A percentile compares a stretch with the other conserved stretches of the same genome.
Evolutionary conservation across 495 filamentous ascomycete genomes (phyloP).

Genomic region (Aspergillus affinis): DNA sequence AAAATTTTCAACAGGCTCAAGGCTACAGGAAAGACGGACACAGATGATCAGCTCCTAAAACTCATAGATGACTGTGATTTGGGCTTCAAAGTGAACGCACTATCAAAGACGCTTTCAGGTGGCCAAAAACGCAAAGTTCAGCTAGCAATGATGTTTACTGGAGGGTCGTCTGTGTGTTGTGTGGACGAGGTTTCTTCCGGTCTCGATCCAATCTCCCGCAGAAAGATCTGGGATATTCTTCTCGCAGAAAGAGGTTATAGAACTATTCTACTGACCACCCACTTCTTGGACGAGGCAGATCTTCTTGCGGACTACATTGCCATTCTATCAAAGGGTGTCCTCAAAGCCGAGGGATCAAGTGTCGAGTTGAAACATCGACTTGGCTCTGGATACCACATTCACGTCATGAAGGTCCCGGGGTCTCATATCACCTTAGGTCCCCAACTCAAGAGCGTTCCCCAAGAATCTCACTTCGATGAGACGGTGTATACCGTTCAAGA

Average conservation of each 20-base stretch:
- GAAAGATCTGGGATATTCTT: conserved; percentile 90
- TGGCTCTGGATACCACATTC: conserved; percentile 75
- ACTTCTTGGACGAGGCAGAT: conserved; percentile 79
- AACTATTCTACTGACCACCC: conserved; percentile 82
- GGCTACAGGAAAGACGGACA: conserved; percentile 50
- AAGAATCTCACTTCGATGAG: conserved; percentile 62
- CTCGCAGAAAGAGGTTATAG: conserved; percentile 72
- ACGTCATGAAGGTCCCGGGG: conserved; percentile 56
- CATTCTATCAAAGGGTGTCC: conserved; percentile 69
- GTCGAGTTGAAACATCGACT: conserved; percentile 70
- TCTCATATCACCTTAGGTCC: conserved; percentile 29
- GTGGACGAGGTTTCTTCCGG: conserved; percentile 86
- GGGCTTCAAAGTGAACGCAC: conserved; percentile 62
- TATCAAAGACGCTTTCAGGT: conserved; percentile 71
- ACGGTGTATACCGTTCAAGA: conserved; percentile 66
- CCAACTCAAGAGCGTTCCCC: conserved; percentile 52
- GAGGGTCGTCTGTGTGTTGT: conserved; percentile 79
- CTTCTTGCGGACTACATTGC: conserved; percentile 75
- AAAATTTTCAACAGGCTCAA: conserved; percentile 77
- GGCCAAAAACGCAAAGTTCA: conserved; percentile 92
- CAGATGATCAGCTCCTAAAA: conserved; percentile 51
- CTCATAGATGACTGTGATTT: conserved; percentile 71
- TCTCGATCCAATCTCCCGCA: conserved; percentile 73
- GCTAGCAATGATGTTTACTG: conserved; percentile 89
- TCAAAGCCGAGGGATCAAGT: conserved; percentile 71